Evolutionary conservation across 192 early-diverging fungal genomes (phyloP), one percentile per base, ranked within the genome.

Genomic region (Backusella parvicylindrica): DNA sequence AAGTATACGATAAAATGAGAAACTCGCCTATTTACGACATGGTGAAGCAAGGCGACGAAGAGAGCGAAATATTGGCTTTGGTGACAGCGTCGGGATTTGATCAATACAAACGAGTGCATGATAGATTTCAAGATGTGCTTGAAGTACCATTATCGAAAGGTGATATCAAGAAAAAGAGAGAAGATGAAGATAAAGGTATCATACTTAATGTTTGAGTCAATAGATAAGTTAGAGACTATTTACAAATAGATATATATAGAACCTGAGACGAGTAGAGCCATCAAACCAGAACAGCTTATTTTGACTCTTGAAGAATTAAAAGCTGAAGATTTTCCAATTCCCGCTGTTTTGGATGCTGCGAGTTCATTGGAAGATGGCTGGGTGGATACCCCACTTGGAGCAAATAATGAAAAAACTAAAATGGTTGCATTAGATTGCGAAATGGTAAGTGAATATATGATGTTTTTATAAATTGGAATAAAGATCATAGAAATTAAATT

Each of bases 361-460:
- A 65, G 31, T 7, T 4, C 40, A n/a, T 71, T 82, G 26, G 40
- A 71, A 0, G 35, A 72, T n/a, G 86, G 77, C 0, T 89, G 87
- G 87, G 72, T 83, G 7, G 83, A 85, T 16, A 86, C 86, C 0
- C 33, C 53, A n/a, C 75, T 70, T 6, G 65, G 69, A 18, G 7
- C 35, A 38, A 26, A 53, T 26, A 23, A 23, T n/a, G 35, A 26
- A 12, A 38, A 15, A 56, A 83, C 85, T 65, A 73, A 31, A 7
- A 56, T 89, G 50, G 36, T 88, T 3, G 84, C 87, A 28, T 71
- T 90, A 36, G 88, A 90, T 79, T 90, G 88, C 79, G 88, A 90
- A 79, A 90, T 90, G 87, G 86, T 88, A 81, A 56, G 78, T 49
- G 40, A 5, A 28, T 33, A 8, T 47, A 11, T 41, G 21, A 18